Evolutionary conservation across 306 rosid species (phyloP).

Genomic region (Trifolium repens): DNA sequence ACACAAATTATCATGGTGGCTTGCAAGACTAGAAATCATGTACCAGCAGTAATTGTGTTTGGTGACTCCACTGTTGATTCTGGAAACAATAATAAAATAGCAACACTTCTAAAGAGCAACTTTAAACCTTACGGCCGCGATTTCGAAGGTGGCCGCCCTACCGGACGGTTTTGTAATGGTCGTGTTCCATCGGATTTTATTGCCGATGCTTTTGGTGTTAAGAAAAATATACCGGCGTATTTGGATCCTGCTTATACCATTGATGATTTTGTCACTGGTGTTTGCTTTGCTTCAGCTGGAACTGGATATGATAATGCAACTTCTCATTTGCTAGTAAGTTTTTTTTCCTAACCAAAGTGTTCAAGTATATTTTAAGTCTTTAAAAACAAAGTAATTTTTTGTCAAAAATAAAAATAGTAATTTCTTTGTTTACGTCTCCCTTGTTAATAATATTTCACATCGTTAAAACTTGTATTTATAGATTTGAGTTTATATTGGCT

Average conservation of each 20-base stretch:
- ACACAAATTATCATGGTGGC: neutral
- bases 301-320: slow-evolving; percentile 69
- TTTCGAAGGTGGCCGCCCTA: slow-evolving; percentile 66
- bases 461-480: neutral
- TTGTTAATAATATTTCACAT: neutral
- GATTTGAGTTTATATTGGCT: too few species aligned
- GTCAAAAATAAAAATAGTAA: neutral
- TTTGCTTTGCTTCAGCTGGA: slow-evolving; percentile 91
- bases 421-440: neutral
- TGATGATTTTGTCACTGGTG: slow-evolving; percentile 74
- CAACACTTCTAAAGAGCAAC: slow-evolving; percentile 76
- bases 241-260: slow-evolving; percentile 76
- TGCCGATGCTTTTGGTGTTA: slow-evolving; percentile 68
- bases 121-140: slow-evolving; percentile 87
- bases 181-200: slow-evolving; percentile 79
- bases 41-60: slow-evolving; percentile 58
- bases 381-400: neutral
- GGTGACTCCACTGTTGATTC: slow-evolving; percentile 93
- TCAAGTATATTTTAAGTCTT: neutral
- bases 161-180: slow-evolving; percentile 84
- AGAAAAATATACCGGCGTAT: slow-evolving; percentile 68
- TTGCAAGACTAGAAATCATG: neutral
- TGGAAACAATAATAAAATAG: slow-evolving; percentile 78
- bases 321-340: slow-evolving; percentile 71
- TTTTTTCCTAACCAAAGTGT: neutral